Conservation (phyloP, 495 filamentous ascomycete genomes). For the Daldinia vernicosa region DNA sequence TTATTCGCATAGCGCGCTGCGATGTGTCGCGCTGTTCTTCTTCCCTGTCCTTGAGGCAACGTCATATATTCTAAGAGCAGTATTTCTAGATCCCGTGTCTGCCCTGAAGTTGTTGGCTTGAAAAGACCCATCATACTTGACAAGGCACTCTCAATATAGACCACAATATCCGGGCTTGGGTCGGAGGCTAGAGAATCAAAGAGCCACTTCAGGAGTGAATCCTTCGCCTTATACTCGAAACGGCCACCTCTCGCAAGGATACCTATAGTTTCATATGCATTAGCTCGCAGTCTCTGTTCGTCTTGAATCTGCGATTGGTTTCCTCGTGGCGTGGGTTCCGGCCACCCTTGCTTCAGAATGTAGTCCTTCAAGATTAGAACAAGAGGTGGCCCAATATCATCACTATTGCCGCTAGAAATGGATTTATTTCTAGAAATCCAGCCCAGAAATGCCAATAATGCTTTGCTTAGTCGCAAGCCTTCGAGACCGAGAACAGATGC, state of each 20-base stretch:
- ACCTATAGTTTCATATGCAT: constrained; percentile 87
- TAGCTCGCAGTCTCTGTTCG: constrained; percentile 71
- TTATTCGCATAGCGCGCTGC: constrained; percentile 90
- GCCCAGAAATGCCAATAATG: constrained; percentile 87
- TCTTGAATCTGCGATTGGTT: constrained; percentile 61
- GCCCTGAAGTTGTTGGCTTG: constrained; percentile 55
- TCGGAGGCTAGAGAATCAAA: constrained; percentile 85
- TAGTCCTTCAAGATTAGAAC: constrained; percentile 76
- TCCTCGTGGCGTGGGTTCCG: constrained; percentile 56
- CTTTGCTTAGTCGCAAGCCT: constrained; percentile 75
- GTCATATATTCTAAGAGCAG: constrained; percentile 75
- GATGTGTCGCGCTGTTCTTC: constrained; percentile 74
- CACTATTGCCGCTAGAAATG: constrained; percentile 61
- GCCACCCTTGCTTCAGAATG: constrained; percentile 85
- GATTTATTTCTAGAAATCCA: constrained; percentile 83
- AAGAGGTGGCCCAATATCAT: constrained; percentile 71
- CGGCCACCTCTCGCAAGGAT: constrained; percentile 70
- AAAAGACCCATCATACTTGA: constrained; percentile 69
- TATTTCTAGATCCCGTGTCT: constrained; percentile 46
- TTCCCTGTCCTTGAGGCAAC: constrained; percentile 44
- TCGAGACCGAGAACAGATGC: constrained; percentile 68
- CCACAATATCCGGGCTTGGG: constrained; percentile 74
- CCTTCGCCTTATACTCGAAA: constrained; percentile 60
- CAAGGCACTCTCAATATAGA: constrained; percentile 89
- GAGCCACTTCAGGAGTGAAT: constrained; percentile 75